A percentile compares a stretch with the other conserved stretches of the same genome.
Conservation (phyloP, 768 basidiomycete genomes). For the Tulasnella sp. region DNA sequence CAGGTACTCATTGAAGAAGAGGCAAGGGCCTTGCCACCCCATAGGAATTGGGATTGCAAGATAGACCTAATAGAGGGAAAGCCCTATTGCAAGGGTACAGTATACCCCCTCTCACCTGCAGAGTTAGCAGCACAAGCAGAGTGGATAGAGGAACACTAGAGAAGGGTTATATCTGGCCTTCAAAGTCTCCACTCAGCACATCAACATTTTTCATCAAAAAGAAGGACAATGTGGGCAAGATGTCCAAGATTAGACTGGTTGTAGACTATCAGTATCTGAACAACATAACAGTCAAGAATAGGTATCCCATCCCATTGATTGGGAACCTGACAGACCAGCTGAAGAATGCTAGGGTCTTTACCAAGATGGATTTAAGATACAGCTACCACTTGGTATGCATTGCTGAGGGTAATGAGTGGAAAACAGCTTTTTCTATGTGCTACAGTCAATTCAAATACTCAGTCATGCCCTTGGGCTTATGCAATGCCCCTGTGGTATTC, state of each 20-base stretch:
- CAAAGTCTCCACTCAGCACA: neutral
- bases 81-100: neutral
- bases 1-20: no score
- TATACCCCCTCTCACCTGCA: neutral
- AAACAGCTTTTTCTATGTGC: conserved; percentile 11
- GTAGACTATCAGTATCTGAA: neutral
- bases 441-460: conserved; percentile 18
- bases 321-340: neutral
- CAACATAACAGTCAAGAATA: neutral
- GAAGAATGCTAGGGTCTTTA: neutral
- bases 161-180: neutral
- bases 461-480: conserved; percentile 25
- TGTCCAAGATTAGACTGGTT: neutral
- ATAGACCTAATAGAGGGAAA: no score
- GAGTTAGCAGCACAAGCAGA: neutral
- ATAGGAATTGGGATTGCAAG: no score
- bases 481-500: conserved; percentile 1
- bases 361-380: conserved; percentile 9
- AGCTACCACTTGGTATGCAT: conserved; percentile 13
- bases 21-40: no score
- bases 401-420: conserved; percentile 11
- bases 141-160: neutral
- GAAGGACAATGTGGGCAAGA: neutral
- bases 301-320: neutral
- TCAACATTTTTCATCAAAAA: neutral